These are phyloP conservation scores for Cytospora mali DNA, from an alignment of 2,329 filamentous ascomycete species.

Conservation along the genomic window DNA sequence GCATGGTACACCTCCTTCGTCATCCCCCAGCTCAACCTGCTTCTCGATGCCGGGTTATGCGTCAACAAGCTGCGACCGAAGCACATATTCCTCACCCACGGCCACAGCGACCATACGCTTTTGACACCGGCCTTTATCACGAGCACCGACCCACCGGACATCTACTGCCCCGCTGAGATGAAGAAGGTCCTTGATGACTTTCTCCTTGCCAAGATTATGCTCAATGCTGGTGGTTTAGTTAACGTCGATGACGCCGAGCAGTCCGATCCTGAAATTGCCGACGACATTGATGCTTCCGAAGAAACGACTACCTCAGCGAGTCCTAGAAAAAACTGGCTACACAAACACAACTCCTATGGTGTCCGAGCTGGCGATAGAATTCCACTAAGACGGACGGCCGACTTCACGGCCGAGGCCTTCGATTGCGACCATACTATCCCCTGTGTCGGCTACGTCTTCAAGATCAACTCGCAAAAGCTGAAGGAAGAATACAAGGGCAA, in stretches of 20 bases:
- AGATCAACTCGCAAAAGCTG: slow-evolving; percentile 42
- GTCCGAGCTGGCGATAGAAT: slow-evolving; percentile 41
- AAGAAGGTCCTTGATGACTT: slow-evolving; percentile 43
- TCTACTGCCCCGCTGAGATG: slow-evolving; percentile 49
- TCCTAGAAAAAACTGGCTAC: slow-evolving; percentile 32
- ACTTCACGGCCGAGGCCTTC: slow-evolving; percentile 47
- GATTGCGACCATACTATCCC: slow-evolving; percentile 51
- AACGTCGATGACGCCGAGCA: slow-evolving; percentile 34
- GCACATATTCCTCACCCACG: slow-evolving; percentile 54
- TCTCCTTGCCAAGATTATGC: slow-evolving; percentile 43
- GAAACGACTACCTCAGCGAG: slow-evolving; percentile 2
- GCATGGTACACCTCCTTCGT: slow-evolving; percentile 57
- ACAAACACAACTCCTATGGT: slow-evolving; percentile 45
- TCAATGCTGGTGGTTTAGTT: slow-evolving; percentile 46
- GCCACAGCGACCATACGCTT: slow-evolving; percentile 51
- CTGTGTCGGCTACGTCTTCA: slow-evolving; percentile 52
- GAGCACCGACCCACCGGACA: slow-evolving; percentile 48
- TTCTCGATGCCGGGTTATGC: slow-evolving; percentile 51
- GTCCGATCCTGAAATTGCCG: slow-evolving; percentile 27
- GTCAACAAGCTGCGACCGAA: slow-evolving; percentile 51
- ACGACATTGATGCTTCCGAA: slow-evolving; percentile 24
- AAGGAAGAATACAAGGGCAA: slow-evolving; percentile 42
- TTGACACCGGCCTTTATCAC: slow-evolving; percentile 47
- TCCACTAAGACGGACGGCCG: slow-evolving; percentile 39
- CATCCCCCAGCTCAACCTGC: slow-evolving; percentile 51